These are phyloP conservation scores for Canavalia gladiata DNA, from an alignment of 306 rosid genomes.

Conservation along the genomic window DNA sequence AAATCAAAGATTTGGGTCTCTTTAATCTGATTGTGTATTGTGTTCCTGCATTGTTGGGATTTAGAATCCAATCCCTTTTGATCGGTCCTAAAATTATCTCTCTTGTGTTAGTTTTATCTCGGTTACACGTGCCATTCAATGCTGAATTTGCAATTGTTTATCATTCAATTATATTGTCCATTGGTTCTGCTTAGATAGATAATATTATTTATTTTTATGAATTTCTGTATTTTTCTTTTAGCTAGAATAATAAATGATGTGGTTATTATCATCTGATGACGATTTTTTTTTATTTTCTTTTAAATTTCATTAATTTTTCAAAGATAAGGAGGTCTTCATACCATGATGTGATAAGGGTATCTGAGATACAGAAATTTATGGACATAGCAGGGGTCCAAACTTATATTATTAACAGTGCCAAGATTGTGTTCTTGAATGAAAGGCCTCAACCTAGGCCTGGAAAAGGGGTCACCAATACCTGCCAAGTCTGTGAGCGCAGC, in stretches of 20 bases:
- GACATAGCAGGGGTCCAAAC: conserved; percentile 80
- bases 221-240: neutral
- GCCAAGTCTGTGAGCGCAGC: conserved; percentile 75
- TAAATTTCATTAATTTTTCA: conserved; percentile 14
- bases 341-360: conserved; percentile 85
- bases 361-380: conserved; percentile 78
- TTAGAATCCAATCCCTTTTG: conserved; percentile 44
- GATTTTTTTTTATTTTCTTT: neutral
- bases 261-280: conserved; percentile 49
- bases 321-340: conserved; percentile 84
- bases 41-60: conserved; percentile 44
- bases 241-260: conserved; percentile 30
- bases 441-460: conserved; percentile 86
- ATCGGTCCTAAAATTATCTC: conserved; percentile 2
- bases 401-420: conserved; percentile 77
- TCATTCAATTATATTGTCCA: conserved; percentile 36
- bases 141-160: conserved; percentile 32
- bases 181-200: conserved; percentile 38
- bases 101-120: conserved; percentile 14
- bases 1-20: conserved; percentile 1
- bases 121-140: conserved; percentile 41
- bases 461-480: conserved; percentile 73
- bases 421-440: conserved; percentile 77
- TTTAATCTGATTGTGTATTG: conserved; percentile 35
- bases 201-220: neutral